Conservation (phyloP, 108 stramenopile genomes). For the Ochromonas danica region DNA sequence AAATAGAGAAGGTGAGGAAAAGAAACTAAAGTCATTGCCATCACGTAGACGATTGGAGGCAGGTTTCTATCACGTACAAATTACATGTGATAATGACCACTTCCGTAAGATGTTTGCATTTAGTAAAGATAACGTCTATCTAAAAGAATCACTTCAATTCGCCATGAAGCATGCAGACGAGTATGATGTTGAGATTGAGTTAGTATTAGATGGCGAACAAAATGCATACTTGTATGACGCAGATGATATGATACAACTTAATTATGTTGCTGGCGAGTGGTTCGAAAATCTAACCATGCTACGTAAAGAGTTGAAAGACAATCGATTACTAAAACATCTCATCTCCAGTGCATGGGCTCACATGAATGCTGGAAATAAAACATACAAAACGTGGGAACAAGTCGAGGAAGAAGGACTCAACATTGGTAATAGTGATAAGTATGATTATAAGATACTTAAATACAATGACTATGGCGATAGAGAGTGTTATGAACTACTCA, state of each 20-base stretch:
- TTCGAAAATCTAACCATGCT: background rate
- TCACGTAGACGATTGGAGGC: background rate
- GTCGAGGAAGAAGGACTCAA: background rate
- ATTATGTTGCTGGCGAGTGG: background rate
- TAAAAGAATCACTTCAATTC: background rate
- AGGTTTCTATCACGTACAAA: conserved; percentile 12
- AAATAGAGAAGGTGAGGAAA: background rate
- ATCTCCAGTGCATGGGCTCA: background rate
- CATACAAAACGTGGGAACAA: background rate
- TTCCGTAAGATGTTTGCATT: conserved; percentile 35
- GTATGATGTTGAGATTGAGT: conserved; percentile 25
- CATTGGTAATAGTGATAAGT: background rate
- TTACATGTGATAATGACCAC: conserved; percentile 24
- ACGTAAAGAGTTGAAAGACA: background rate
- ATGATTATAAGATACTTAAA: background rate
- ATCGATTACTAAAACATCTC: conserved; percentile 25
- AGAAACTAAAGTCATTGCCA: background rate
- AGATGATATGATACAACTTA: background rate
- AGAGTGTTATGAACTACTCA: conserved; percentile 5
- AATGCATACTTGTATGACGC: conserved; percentile 32
- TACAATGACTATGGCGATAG: background rate
- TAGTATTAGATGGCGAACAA: conserved; percentile 27
- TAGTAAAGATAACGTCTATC: conserved; percentile 13
- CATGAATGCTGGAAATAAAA: background rate
- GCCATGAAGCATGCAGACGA: conserved; percentile 20